A percentile compares a stretch with the other conserved stretches of the same genome.
These are phyloP conservation scores for Rhododendron vialii DNA, from an alignment of 148 eudicot species.

Conservation along the genomic window DNA sequence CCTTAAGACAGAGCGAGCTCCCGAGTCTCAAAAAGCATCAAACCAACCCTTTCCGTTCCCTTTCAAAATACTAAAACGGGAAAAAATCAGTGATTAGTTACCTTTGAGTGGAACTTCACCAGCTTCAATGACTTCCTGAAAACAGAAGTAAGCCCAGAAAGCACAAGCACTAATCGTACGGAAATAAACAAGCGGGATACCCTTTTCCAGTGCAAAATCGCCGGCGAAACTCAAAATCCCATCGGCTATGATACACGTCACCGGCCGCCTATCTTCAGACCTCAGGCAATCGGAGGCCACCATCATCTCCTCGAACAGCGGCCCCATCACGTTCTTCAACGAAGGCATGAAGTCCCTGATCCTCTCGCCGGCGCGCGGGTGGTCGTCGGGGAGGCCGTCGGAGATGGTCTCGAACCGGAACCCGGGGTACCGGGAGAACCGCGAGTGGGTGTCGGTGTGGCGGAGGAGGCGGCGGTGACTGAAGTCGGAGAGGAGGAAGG, in stretches of 20 bases:
- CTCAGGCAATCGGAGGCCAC: constrained; percentile 13
- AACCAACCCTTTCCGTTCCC: no score
- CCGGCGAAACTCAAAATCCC: constrained; percentile 22
- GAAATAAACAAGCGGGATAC: background rate
- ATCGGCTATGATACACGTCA: constrained; percentile 28
- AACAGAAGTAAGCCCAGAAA: background rate
- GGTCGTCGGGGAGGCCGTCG: constrained; percentile 39
- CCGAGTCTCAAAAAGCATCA: no score
- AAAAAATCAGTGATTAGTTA: no score
- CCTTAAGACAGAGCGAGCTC: no score
- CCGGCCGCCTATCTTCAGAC: constrained; percentile 12
- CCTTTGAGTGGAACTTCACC: background rate
- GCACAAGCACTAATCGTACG: background rate
- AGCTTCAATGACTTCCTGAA: background rate
- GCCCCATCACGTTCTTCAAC: constrained; percentile 7
- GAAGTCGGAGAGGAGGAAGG: background rate
- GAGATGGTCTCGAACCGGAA: constrained; percentile 20
- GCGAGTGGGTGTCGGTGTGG: background rate
- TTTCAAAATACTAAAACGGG: no score
- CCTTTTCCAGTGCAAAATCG: constrained; percentile 21
- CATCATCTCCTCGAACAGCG: constrained; percentile 10
- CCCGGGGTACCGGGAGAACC: constrained; percentile 10
- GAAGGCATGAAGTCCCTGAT: constrained; percentile 15
- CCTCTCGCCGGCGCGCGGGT: constrained; percentile 17
- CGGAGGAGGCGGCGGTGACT: background rate